phyloP scores from a whole-genome alignment of 305 asterid genomes.

The Rubia tinctorum region DNA sequence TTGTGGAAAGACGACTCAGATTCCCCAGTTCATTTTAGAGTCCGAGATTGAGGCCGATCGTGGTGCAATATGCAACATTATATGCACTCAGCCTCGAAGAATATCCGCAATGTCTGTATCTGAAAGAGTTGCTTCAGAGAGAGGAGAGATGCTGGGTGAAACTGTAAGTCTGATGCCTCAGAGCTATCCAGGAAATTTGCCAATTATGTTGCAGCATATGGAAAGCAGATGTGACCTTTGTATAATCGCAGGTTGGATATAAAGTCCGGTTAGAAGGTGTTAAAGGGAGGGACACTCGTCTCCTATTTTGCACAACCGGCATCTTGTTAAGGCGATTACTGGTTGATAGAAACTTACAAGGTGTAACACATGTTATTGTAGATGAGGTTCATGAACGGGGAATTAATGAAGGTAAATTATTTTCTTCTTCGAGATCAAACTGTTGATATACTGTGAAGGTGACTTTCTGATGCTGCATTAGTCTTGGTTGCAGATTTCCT shows the following conservation, averaged over 20 bases:
- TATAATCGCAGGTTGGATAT: slow-evolving; percentile 70
- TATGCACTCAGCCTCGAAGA: slow-evolving; percentile 93
- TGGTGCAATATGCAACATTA: slow-evolving; percentile 79
- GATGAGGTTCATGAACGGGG: slow-evolving; percentile 99
- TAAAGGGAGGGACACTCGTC: slow-evolving; percentile 95
- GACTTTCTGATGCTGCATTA: slow-evolving; percentile 26
- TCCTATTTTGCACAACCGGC: slow-evolving; percentile 97
- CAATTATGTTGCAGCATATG: slow-evolving; percentile 13
- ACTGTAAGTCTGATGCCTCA: slow-evolving; percentile 48
- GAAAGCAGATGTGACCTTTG: slow-evolving; percentile 2
- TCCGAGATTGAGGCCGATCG: slow-evolving; percentile 61
- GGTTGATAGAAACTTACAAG: slow-evolving; percentile 78
- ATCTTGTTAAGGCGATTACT: slow-evolving; percentile 83
- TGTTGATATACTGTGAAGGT: slow-evolving; percentile 5
- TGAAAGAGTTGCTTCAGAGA: slow-evolving; percentile 89
- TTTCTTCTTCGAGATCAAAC: slow-evolving; percentile 17
- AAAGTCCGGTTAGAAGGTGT: slow-evolving; percentile 94
- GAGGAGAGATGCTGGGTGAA: slow-evolving; percentile 95
- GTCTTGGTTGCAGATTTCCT: slow-evolving; percentile 70
- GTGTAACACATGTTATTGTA: slow-evolving; percentile 83
- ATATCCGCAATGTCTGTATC: slow-evolving; percentile 96
- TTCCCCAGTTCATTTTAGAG: slow-evolving; percentile 92
- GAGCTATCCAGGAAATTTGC: neutral
- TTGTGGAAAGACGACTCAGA: slow-evolving; percentile 98
- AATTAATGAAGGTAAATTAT: slow-evolving; percentile 79